Evolutionary conservation across 2,329 filamentous ascomycete species (phyloP).

Genomic region (Fusarium sacchari): DNA sequence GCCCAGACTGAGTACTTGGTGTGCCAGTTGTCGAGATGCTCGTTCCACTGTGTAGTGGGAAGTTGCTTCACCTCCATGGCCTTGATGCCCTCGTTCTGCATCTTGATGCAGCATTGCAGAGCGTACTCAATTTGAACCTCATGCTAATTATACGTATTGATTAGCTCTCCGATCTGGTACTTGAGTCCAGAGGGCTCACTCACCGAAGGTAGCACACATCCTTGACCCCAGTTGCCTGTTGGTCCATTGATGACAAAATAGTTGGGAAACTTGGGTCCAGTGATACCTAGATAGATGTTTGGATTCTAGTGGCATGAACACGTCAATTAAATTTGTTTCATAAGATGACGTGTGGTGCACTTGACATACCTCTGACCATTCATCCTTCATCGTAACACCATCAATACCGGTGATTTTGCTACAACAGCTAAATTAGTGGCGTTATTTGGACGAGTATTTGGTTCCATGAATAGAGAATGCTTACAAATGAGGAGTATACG

Average conservation of each 20-base stretch:
- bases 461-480: accelerated
- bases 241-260: neutral
- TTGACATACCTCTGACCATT: neutral
- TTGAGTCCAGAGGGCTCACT: neutral
- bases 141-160: accelerated
- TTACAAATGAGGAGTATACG: neutral
- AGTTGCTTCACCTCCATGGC: neutral
- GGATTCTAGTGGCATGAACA: neutral
- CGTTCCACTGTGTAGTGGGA: neutral
- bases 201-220: neutral
- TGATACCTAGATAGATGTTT: neutral
- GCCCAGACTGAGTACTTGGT: neutral
- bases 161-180: neutral
- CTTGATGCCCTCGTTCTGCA: neutral
- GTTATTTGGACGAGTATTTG: accelerated
- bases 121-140: neutral
- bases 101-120: neutral
- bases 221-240: neutral
- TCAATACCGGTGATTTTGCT: neutral
- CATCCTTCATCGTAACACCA: neutral
- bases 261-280: neutral
- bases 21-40: neutral
- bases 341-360: too few relatives aligned
- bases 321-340: neutral
- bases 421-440: neutral